Evolutionary conservation across 352 stramenopile species (phyloP).

Genomic region (Pythium monospermum): DNA sequence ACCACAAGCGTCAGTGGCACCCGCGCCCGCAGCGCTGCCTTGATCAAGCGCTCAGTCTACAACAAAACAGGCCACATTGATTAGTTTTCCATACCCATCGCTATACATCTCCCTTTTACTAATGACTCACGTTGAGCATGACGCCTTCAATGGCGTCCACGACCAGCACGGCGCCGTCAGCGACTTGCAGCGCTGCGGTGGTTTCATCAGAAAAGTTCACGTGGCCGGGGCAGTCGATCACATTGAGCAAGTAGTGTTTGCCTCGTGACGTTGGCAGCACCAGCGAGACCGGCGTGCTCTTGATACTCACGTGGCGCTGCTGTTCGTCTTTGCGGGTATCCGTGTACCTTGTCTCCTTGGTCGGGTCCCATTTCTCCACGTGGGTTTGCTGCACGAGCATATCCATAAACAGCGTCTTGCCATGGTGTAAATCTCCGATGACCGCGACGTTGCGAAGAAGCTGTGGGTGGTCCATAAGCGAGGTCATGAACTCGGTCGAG

Average conservation of each 20-base stretch:
- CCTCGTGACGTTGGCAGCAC: slow-evolving; percentile 90
- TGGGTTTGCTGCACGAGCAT: slow-evolving; percentile 90
- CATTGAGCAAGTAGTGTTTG: slow-evolving; percentile 96
- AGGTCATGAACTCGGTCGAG: slow-evolving; percentile 85
- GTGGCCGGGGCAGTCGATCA: slow-evolving; percentile 97
- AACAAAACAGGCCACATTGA: background rate
- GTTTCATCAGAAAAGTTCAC: slow-evolving; percentile 97
- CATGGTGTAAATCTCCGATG: slow-evolving; percentile 96
- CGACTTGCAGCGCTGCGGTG: slow-evolving; percentile 89
- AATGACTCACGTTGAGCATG: slow-evolving; percentile 89
- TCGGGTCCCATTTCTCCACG: slow-evolving; percentile 71
- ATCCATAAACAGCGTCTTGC: slow-evolving; percentile 92
- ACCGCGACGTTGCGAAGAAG: slow-evolving; percentile 94
- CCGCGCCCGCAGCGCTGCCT: slow-evolving; percentile 88
- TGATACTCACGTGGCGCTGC: slow-evolving; percentile 95
- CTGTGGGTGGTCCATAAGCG: slow-evolving; percentile 86
- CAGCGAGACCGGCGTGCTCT: slow-evolving; percentile 94
- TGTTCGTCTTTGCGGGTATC: slow-evolving; percentile 97
- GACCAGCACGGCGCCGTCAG: slow-evolving; percentile 94
- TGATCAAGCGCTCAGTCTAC: slow-evolving; percentile 93
- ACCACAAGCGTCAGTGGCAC: slow-evolving; percentile 91
- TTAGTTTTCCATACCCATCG: too few species aligned
- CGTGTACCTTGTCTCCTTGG: slow-evolving; percentile 88
- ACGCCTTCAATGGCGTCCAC: slow-evolving; percentile 98
- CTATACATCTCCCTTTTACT: background rate